Conservation (phyloP, 768 basidiomycete species). For the Jaapia argillacea region DNA sequence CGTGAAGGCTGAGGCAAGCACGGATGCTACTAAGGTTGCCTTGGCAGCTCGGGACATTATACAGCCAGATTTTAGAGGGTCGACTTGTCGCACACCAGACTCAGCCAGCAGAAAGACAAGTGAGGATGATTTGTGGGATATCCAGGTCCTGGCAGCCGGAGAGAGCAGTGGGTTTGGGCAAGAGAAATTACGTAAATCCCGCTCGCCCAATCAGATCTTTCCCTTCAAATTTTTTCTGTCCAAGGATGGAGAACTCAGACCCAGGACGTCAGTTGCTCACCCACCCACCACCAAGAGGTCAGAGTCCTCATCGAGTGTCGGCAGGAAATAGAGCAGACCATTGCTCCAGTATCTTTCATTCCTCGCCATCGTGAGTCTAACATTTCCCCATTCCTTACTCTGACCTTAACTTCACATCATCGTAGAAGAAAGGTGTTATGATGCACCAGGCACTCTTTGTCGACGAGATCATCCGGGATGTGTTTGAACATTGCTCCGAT, state of each 20-base stretch:
- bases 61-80: too few species aligned
- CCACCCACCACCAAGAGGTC: neutral
- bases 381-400: neutral
- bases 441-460: conserved; percentile 38
- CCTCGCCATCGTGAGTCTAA: neutral
- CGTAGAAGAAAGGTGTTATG: too few species aligned
- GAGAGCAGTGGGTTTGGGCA: neutral
- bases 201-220: neutral
- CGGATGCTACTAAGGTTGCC: conserved; percentile 58
- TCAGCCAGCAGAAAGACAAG: too few species aligned
- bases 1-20: conserved; percentile 53
- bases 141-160: neutral
- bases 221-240: neutral
- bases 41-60: conserved; percentile 69
- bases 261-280: neutral
- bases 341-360: neutral
- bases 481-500: conserved; percentile 20
- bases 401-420: neutral
- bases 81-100: too few species aligned
- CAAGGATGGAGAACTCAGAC: neutral
- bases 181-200: neutral
- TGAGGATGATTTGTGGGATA: neutral
- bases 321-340: neutral
- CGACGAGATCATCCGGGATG: conserved; percentile 37
- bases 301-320: neutral